These are phyloP conservation scores for Pterula multifida DNA, from an alignment of 1,284 basidiomycete species.

Conservation along the genomic window DNA sequence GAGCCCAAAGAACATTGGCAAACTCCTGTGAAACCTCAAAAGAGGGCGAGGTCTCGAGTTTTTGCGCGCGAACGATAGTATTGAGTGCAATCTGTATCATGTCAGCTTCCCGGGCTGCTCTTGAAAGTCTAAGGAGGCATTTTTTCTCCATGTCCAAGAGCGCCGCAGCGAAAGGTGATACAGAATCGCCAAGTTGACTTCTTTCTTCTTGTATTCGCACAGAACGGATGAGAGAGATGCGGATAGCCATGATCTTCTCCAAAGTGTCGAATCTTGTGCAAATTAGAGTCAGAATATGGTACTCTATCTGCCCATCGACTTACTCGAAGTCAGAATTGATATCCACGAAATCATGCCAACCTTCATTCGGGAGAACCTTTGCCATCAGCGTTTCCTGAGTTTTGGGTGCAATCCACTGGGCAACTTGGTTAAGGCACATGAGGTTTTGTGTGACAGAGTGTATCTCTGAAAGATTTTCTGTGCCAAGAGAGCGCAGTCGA, in stretches of 20 bases:
- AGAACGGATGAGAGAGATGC: conserved; percentile 72
- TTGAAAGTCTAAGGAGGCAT: conserved; percentile 65
- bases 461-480: conserved; percentile 71
- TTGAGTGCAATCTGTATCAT: conserved; percentile 81
- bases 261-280: conserved; percentile 58
- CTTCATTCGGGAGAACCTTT: conserved; percentile 21
- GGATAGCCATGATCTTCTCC: conserved; percentile 74
- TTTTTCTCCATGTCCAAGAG: conserved; percentile 55
- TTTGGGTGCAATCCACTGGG: conserved; percentile 34
- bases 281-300: background rate
- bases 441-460: conserved; percentile 54
- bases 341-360: conserved; percentile 32
- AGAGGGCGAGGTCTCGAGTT: conserved; percentile 35
- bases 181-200: conserved; percentile 60
- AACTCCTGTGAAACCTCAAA: conserved; percentile 70
- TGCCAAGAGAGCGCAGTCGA: conserved; percentile 49
- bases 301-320: conserved; percentile 16
- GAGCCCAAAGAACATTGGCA: conserved; percentile 82
- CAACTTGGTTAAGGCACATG: conserved; percentile 70
- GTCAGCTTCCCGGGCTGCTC: conserved; percentile 59
- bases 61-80: conserved; percentile 67
- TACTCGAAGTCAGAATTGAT: conserved; percentile 56
- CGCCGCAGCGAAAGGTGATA: conserved; percentile 38
- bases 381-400: conserved; percentile 25
- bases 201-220: conserved; percentile 51